A percentile compares a stretch with the other conserved stretches of the same genome.
phyloP scores from a whole-genome alignment of 192 early-diverging fungal species.

The Dimargaris verticillata region DNA sequence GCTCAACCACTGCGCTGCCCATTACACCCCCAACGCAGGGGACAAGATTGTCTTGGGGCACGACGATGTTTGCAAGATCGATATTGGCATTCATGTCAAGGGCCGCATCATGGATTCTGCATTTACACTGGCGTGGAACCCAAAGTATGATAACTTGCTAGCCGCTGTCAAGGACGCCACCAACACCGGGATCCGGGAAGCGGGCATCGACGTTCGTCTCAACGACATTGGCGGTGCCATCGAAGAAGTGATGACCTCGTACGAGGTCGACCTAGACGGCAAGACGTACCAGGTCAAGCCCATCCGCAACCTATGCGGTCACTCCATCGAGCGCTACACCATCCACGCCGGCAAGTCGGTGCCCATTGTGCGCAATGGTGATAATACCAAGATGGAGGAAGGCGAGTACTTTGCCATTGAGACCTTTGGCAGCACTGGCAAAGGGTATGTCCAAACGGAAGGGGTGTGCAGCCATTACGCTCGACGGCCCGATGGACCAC shows the following conservation, averaged over 20 bases:
- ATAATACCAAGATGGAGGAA: constrained; percentile 91
- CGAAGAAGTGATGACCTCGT: constrained; percentile 96
- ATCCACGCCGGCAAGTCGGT: constrained; percentile 93
- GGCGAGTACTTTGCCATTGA: constrained; percentile 91
- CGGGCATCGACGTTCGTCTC: constrained; percentile 92
- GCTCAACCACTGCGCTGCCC: constrained; percentile 88
- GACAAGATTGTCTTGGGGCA: constrained; percentile 76
- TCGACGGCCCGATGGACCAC: constrained; percentile 35
- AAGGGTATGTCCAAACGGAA: constrained; percentile 76
- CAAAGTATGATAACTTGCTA: constrained; percentile 67
- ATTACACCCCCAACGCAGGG: constrained; percentile 95
- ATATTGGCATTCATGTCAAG: constrained; percentile 88
- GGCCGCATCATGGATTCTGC: constrained; percentile 91
- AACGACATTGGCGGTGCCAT: constrained; percentile 90
- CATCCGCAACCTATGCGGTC: constrained; percentile 92
- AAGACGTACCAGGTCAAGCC: constrained; percentile 83
- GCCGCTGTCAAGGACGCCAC: constrained; percentile 88
- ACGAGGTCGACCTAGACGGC: constrained; percentile 86
- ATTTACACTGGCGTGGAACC: constrained; percentile 85
- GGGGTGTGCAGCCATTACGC: constrained; percentile 86
- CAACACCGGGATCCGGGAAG: constrained; percentile 83
- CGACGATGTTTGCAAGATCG: constrained; percentile 91
- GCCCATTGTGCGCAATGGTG: constrained; percentile 78
- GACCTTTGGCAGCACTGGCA: constrained; percentile 92
- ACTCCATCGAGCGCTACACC: constrained; percentile 77